Conservation (phyloP, 495 filamentous ascomycete species). For the Xylaria bambusicola region DNA sequence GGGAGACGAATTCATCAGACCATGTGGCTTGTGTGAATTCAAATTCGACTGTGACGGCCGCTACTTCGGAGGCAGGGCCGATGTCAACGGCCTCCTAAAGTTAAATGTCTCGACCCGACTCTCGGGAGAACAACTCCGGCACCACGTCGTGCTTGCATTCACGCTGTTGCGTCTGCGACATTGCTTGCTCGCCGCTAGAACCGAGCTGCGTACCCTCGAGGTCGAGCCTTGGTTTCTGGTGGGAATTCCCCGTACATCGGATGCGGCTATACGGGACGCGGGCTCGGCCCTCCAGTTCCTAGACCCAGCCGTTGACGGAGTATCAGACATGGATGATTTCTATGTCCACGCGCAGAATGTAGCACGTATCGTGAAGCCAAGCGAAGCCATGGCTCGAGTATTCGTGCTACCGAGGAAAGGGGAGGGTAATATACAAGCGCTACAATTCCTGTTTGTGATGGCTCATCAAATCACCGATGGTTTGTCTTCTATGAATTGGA, state of each 20-base stretch:
- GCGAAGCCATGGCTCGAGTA: slow-evolving; percentile 7
- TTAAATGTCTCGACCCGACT: slow-evolving; percentile 1
- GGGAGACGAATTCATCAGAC: slow-evolving; percentile 2
- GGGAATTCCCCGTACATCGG: not conserved
- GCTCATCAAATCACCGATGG: slow-evolving; percentile 15
- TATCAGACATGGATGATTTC: slow-evolving; percentile 7
- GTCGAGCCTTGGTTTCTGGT: slow-evolving; percentile 17
- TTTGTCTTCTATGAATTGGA: slow-evolving; percentile 6
- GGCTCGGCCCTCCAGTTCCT: slow-evolving; percentile 8
- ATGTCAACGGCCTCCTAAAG: slow-evolving; percentile 8
- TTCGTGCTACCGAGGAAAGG: slow-evolving; percentile 9
- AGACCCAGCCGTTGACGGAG: not conserved
- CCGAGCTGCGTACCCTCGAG: slow-evolving; percentile 13
- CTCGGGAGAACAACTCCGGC: not conserved
- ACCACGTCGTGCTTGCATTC: slow-evolving; percentile 13
- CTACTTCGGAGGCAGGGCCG: slow-evolving; percentile 14
- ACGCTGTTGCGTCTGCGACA: slow-evolving; percentile 13
- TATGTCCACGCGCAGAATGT: slow-evolving; percentile 11
- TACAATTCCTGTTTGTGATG: slow-evolving; percentile 15
- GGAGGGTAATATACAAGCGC: not conserved
- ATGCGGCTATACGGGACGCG: slow-evolving; percentile 13
- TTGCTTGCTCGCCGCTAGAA: not conserved
- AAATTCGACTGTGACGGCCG: slow-evolving; percentile 16
- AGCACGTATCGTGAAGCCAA: slow-evolving; percentile 2
- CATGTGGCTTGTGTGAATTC: slow-evolving; percentile 9